Percentiles rank a stretch among this genome's conserved stretches.
These are phyloP conservation scores for Coprinellus aureogranulatus DNA, from an alignment of 768 basidiomycete genomes.

Conservation along the genomic window DNA sequence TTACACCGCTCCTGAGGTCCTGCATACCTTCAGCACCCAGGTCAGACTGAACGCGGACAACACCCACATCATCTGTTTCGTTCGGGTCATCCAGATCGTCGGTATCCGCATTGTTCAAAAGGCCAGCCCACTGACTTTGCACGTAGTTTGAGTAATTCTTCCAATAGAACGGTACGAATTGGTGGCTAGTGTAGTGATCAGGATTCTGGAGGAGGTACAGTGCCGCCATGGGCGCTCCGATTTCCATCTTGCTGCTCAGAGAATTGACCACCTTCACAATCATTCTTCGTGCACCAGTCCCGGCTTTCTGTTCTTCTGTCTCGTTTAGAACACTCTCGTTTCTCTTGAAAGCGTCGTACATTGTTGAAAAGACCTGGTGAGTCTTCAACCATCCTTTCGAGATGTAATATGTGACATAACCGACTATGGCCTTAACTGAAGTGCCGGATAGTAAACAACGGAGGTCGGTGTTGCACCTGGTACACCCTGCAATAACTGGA, in stretches of 20 bases:
- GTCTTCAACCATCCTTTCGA: slow-evolving; percentile 34
- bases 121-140: background rate
- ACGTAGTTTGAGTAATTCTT: background rate
- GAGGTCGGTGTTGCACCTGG: slow-evolving; percentile 36
- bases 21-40: too few species aligned
- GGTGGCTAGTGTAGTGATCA: background rate
- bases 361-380: slow-evolving; percentile 17
- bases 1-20: background rate
- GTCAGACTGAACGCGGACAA: background rate
- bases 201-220: background rate
- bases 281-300: background rate
- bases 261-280: background rate
- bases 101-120: background rate
- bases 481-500: slow-evolving; percentile 23
- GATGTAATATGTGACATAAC: slow-evolving; percentile 38
- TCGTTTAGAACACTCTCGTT: background rate
- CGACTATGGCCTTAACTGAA: slow-evolving; percentile 28
- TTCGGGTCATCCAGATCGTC: background rate
- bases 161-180: slow-evolving; percentile 1
- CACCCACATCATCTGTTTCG: background rate
- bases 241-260: background rate
- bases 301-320: background rate
- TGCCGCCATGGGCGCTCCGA: background rate
- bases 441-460: slow-evolving; percentile 33
- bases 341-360: background rate